Percentiles rank a stretch among this genome's conserved stretches.
Evolutionary conservation across 352 stramenopile genomes (phyloP).

Genomic region (Elongisporangium undulatum): DNA sequence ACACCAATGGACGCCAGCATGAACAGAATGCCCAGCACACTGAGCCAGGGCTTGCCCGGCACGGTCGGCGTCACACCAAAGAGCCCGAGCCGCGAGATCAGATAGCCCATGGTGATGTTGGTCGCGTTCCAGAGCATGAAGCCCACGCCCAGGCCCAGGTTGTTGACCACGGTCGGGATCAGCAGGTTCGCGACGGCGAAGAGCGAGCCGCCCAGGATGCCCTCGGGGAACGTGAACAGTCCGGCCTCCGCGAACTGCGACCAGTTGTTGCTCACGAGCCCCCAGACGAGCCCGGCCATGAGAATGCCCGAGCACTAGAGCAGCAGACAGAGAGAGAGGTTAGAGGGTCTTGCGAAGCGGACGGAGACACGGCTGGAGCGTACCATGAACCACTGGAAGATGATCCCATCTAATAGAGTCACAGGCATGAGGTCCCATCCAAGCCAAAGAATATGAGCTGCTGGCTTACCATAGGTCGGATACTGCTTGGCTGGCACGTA

Average conservation of each 20-base stretch:
- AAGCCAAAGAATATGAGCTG: not conserved
- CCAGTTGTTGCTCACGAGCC: slow-evolving; percentile 80
- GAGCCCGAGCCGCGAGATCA: slow-evolving; percentile 67
- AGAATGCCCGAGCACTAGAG: slow-evolving; percentile 78
- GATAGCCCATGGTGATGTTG: slow-evolving; percentile 80
- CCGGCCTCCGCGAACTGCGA: slow-evolving; percentile 61
- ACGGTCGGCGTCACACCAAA: slow-evolving; percentile 65
- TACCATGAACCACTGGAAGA: slow-evolving; percentile 89
- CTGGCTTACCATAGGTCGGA: slow-evolving; percentile 61
- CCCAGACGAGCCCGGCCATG: slow-evolving; percentile 73
- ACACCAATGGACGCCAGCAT: slow-evolving; percentile 79
- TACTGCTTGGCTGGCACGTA: slow-evolving; percentile 85
- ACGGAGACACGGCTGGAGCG: not conserved
- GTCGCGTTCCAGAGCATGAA: slow-evolving; percentile 88
- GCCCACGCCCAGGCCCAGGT: slow-evolving; percentile 64
- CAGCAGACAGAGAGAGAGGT: slow-evolving; percentile 8
- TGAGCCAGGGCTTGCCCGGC: slow-evolving; percentile 45
- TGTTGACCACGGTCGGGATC: slow-evolving; percentile 85
- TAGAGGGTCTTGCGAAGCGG: not conserved
- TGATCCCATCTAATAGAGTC: slow-evolving; percentile 61
- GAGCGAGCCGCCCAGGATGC: slow-evolving; percentile 66
- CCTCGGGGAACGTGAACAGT: slow-evolving; percentile 77
- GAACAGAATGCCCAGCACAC: slow-evolving; percentile 62
- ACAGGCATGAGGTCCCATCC: not conserved
- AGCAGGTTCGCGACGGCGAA: slow-evolving; percentile 81